Conservation (phyloP, 257 asterid genomes). For the Oldenlandia corymbosa region DNA sequence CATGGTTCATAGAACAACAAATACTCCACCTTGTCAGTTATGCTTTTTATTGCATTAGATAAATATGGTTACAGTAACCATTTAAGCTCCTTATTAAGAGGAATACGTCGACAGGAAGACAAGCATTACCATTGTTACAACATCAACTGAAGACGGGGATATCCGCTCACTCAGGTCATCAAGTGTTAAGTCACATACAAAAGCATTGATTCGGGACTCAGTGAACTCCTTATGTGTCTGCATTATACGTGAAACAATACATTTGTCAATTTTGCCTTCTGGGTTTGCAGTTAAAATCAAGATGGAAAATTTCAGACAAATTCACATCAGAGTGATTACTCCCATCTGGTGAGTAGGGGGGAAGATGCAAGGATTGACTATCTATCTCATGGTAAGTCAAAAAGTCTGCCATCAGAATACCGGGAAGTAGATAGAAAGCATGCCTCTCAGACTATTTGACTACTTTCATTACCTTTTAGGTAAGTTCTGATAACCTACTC, state of each 20-base stretch:
- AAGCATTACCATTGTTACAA: constrained; percentile 71
- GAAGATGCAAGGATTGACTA: constrained; percentile 1
- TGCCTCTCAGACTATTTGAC: neutral
- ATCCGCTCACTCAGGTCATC: constrained; percentile 65
- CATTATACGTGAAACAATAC: constrained; percentile 15
- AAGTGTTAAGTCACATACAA: constrained; percentile 74
- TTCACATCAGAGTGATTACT: neutral
- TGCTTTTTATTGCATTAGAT: too few species aligned
- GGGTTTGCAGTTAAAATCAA: neutral
- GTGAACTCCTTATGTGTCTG: constrained; percentile 81
- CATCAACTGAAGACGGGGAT: constrained; percentile 83
- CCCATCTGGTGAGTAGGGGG: neutral
- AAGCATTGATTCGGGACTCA: constrained; percentile 67
- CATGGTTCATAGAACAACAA: constrained; percentile 27
- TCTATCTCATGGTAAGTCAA: too few species aligned
- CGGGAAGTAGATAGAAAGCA: too few species aligned
- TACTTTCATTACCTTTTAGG: neutral
- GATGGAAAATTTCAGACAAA: neutral
- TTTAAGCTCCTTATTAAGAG: neutral
- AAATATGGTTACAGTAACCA: neutral
- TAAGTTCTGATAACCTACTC: neutral
- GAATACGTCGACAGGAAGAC: constrained; percentile 3
- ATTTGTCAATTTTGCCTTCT: neutral
- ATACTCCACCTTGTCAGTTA: constrained; percentile 11
- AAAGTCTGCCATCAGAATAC: too few species aligned